A percentile compares a stretch with the other conserved stretches of the same genome.
phyloP scores from a whole-genome alignment of 2,329 filamentous ascomycete genomes.

The Cordyceps cateniannulata region DNA sequence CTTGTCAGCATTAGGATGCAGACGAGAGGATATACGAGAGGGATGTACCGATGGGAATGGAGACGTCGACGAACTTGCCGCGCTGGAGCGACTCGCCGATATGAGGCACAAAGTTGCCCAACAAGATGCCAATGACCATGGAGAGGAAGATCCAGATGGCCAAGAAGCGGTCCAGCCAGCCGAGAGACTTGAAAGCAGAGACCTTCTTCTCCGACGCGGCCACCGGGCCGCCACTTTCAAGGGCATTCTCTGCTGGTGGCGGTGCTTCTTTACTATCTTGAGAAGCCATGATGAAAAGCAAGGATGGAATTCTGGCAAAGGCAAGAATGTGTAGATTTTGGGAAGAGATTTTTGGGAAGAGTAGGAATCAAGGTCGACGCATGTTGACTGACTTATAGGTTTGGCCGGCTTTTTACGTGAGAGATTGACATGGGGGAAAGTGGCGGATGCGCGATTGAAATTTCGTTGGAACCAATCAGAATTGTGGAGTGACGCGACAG shows the following conservation, averaged over 20 bases:
- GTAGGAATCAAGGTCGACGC: too few relatives aligned
- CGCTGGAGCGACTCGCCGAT: constrained; percentile 53
- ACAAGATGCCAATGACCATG: constrained; percentile 62
- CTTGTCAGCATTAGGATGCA: not conserved
- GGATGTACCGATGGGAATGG: constrained; percentile 48
- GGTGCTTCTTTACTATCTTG: not conserved
- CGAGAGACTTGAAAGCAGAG: constrained; percentile 42
- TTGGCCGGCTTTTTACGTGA: not conserved
- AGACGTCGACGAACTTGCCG: constrained; percentile 58
- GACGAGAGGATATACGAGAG: too few relatives aligned
- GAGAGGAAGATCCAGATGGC: constrained; percentile 66
- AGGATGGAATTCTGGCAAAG: not conserved
- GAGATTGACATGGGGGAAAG: not conserved
- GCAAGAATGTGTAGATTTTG: too few relatives aligned
- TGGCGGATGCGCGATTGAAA: not conserved
- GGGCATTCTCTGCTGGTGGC: not conserved
- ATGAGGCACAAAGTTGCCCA: constrained; percentile 60
- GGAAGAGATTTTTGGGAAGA: too few relatives aligned
- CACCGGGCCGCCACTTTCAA: not conserved
- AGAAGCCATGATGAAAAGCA: not conserved
- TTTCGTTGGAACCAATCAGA: constrained; percentile 1
- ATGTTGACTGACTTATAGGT: too few relatives aligned
- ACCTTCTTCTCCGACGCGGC: constrained; percentile 14
- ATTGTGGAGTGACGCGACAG: constrained; percentile 3
- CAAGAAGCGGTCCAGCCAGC: constrained; percentile 49